Evolutionary conservation across 495 filamentous ascomycete species (phyloP), one percentile per base, ranked within the genome.

Genomic region (Penicillium silybi): DNA sequence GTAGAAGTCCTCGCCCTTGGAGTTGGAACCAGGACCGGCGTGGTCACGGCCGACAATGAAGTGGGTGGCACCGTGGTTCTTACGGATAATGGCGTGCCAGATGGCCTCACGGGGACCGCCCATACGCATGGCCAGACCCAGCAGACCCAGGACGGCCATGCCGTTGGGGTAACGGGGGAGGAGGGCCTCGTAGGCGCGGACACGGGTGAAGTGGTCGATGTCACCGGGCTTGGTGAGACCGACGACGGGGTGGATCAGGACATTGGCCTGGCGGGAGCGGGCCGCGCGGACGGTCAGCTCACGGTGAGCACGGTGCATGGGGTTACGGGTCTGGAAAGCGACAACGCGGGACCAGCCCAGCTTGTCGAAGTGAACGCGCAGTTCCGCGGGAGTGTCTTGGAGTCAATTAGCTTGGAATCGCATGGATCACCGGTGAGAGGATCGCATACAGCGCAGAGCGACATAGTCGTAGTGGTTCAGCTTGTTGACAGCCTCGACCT

Each of bases 31-130:
- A 23, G 93, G 93, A 47, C 93, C 93, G 59, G 93, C 93, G 69
- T 98, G 93, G 69, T 98, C 93, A 73, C 93, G 89, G 23, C 93
- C 93, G 49, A 98, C 92, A 63, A 98, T 98, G 82, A 98, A 98
- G 81, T 98, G 93, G 13, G 95, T 97, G 34, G 92, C 90, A 57
- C 93, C 93, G 75, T 96, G 90, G 74, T 98, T 98, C 83, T 97
- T 98, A 62, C 93, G 90, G 80, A 98, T 98, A 64, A 98, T 97
- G 57, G 93, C 93, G 79, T 98, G 93, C 93, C 93, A 98, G 75
- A 98, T 91, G 57, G 93, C 93, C 79, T 98, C 93, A 58, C 93
- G 88, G 44, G 93, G 93, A 59, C 93, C 93, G 61, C 91, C 93
- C 93, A 98, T 98, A 65, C 93, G 88, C 93, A 98, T 98, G 55